Evolutionary conservation across 2,329 filamentous ascomycete genomes (phyloP).

Genomic region (Phyllosticta citribraziliensis): DNA sequence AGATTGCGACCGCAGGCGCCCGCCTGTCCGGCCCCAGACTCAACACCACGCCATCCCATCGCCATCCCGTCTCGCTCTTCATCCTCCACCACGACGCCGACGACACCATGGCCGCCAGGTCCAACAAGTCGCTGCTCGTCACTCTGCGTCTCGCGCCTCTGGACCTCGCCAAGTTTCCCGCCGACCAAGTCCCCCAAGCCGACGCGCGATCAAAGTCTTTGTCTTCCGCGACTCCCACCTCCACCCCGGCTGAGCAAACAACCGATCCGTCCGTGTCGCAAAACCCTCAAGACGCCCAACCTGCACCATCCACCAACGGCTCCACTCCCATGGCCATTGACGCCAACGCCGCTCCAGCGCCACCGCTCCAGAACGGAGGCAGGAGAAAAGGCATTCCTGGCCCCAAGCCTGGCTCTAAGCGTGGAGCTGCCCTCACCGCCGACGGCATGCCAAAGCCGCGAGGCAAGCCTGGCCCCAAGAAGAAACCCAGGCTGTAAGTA

Average conservation of each 20-base stretch:
- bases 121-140: constrained; percentile 22
- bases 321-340: constrained; percentile 9
- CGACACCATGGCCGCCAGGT: constrained; percentile 25
- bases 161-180: constrained; percentile 19
- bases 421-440: constrained; percentile 38
- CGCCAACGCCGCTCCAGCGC: constrained; percentile 26
- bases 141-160: constrained; percentile 24
- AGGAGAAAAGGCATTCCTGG: constrained; percentile 73
- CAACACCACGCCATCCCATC: constrained; percentile 9
- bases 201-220: constrained; percentile 26
- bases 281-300: constrained; percentile 29
- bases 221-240: constrained; percentile 27
- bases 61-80: constrained; percentile 12
- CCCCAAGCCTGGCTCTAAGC: constrained; percentile 55
- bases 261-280: constrained; percentile 6
- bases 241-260: constrained; percentile 22
- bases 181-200: constrained; percentile 13
- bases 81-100: constrained; percentile 15
- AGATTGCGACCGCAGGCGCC: constrained; percentile 4
- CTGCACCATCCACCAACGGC: constrained; percentile 26
- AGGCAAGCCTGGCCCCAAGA: constrained; percentile 90
- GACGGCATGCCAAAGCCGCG: constrained; percentile 60
- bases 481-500: constrained; percentile 87
- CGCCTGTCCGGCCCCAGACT: constrained; percentile 1
- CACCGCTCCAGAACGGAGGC: constrained; percentile 38